Evolutionary conservation across 192 early-diverging fungal genomes (phyloP), one percentile per base, ranked within the genome.

Genomic region (Oehlia diaphana): DNA sequence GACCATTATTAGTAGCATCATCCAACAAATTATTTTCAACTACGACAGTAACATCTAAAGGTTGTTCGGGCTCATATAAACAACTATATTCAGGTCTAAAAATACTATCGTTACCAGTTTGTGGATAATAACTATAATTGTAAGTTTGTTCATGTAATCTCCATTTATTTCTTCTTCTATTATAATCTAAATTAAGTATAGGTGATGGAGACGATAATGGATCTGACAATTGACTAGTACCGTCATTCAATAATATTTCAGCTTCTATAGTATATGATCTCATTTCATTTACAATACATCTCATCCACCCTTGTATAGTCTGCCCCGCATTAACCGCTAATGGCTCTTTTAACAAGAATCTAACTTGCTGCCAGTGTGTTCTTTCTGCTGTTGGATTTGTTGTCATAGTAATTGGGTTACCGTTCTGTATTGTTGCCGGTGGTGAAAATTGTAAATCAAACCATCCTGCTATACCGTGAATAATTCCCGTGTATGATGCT

Each of bases 321-420:
- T 98, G 94, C 50, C 89, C 93, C 0, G 96, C 93, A 86, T 99
- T 99, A 9, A 97, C 95, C 0, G 96, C 98, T 37, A 99, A 82
- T 10, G 98, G 98, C 84, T 97, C 96, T 81, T 92, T 92, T 42
- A 98, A 90, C 75, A 99, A 78, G 83, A 99, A 92, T 10, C 97
- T 92, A 21, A 96, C 95, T 84, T 99, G 97, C 80, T 99, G 97
- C 98, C 98, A 99, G 82, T 99, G 98, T 8, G 98, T 99, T 7
- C 92, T 91, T 53, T 96, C 94, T 3, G 95, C 90, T 37, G 88
- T 78, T 7, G 97, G 97, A 9, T 89, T 87, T 9, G 97, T 99
- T 9, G 94, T 93, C 89, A 99, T 93, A n/a, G 86, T 79, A 19
- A 90, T 81, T n/a, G 91, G 89, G 53, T 91, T 88, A 6, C 89